A percentile compares a stretch with the other conserved stretches of the same genome.
Evolutionary conservation across 768 basidiomycete genomes (phyloP).

Genomic region (Suillus luteus): DNA sequence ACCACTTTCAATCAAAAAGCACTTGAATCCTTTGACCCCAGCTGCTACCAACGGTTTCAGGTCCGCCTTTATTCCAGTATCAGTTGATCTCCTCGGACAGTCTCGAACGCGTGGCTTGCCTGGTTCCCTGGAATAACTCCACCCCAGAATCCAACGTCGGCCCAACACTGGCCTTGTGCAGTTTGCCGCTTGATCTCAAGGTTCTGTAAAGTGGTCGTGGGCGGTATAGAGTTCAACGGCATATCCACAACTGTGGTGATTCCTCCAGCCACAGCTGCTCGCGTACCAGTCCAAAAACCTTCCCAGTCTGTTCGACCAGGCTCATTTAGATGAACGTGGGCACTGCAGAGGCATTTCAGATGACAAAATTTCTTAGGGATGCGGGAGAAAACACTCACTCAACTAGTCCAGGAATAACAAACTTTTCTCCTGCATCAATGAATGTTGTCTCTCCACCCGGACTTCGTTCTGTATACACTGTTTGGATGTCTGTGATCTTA

Average conservation of each 20-base stretch:
- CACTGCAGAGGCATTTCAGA: constrained; percentile 41
- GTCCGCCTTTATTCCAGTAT: constrained; percentile 50
- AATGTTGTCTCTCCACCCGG: constrained; percentile 30
- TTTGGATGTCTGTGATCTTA: constrained; percentile 57
- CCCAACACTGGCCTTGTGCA: constrained; percentile 67
- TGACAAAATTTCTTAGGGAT: background rate
- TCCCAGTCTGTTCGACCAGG: constrained; percentile 95
- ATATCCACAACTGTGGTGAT: constrained; percentile 97
- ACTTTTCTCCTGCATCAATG: constrained; percentile 53
- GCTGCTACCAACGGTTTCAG: constrained; percentile 73
- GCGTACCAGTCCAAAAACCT: constrained; percentile 89
- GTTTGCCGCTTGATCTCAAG: constrained; percentile 70
- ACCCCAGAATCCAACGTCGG: constrained; percentile 84
- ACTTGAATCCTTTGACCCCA: constrained; percentile 96
- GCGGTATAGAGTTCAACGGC: constrained; percentile 97
- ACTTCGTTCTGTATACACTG: constrained; percentile 26
- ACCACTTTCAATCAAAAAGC: constrained; percentile 94
- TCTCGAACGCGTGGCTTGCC: constrained; percentile 38
- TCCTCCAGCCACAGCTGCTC: constrained; percentile 89
- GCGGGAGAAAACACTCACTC: constrained; percentile 49
- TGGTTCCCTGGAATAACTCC: constrained; percentile 93
- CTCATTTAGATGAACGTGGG: constrained; percentile 93
- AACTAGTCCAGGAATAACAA: constrained; percentile 77
- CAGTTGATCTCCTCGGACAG: background rate
- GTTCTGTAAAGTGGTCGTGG: constrained; percentile 84